Evolutionary conservation across 1,284 basidiomycete genomes (phyloP).

Genomic region (Lentinus polychrous): DNA sequence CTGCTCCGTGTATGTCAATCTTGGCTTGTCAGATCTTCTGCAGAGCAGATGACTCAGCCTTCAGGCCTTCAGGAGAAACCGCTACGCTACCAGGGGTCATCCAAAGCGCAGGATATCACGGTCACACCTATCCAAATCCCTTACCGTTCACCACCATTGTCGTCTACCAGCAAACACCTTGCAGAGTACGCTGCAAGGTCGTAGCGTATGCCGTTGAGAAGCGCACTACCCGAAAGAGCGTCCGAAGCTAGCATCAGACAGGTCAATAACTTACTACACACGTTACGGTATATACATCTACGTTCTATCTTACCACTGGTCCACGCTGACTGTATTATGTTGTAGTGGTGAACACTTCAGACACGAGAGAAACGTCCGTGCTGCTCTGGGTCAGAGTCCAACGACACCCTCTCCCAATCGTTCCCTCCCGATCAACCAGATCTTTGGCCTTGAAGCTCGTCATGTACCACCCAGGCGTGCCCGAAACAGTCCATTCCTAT

Average conservation of each 20-base stretch:
- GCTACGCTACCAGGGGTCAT: no score
- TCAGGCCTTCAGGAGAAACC: no score
- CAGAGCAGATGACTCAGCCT: no score
- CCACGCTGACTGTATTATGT: background rate
- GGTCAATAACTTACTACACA: conserved; percentile 46
- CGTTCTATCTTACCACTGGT: background rate
- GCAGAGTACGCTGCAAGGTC: background rate
- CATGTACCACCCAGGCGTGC: no score
- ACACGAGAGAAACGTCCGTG: conserved; percentile 47
- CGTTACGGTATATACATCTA: conserved; percentile 31
- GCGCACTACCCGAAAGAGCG: background rate
- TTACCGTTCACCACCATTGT: no score
- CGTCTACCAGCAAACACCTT: background rate
- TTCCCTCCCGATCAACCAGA: conserved; percentile 26
- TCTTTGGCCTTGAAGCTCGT: conserved; percentile 16
- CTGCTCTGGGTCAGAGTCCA: conserved; percentile 23
- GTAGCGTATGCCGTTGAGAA: background rate
- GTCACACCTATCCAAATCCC: no score
- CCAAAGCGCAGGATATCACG: no score
- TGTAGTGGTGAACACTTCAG: conserved; percentile 62
- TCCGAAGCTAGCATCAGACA: conserved; percentile 5
- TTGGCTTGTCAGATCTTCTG: no score
- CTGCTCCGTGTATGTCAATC: no score
- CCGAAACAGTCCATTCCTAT: conserved; percentile 4
- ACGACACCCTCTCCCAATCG: conserved; percentile 17